These are phyloP conservation scores for Euphorbia celastroides DNA, from an alignment of 441 rosid genomes.

Conservation along the genomic window DNA sequence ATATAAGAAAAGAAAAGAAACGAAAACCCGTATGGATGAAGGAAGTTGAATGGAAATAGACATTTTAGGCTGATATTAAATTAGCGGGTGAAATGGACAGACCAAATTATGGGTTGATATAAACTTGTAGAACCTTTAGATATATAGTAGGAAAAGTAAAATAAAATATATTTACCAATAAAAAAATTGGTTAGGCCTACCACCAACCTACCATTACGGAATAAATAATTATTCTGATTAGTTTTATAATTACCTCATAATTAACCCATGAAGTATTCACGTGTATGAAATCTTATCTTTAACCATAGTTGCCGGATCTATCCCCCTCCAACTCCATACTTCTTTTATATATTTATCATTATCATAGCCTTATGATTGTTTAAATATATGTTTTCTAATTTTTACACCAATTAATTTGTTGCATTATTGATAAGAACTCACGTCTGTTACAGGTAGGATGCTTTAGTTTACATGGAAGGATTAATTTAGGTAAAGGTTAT, in stretches of 20 bases:
- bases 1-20: too few species aligned
- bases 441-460: too few species aligned
- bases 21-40: not conserved
- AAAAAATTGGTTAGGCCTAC: not conserved
- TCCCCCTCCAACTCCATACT: constrained; percentile 5
- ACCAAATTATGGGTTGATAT: not conserved
- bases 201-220: not conserved
- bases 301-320: constrained; percentile 10
- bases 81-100: not conserved
- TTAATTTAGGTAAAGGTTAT: too few species aligned
- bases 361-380: not conserved
- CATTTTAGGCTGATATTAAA: not conserved
- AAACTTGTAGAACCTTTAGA: not conserved
- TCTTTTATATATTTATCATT: not conserved
- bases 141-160: not conserved
- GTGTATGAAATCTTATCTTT: constrained; percentile 15
- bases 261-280: not conserved
- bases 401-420: too few species aligned
- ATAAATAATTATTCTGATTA: not conserved
- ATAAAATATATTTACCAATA: not conserved
- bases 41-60: not conserved
- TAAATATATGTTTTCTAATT: too few species aligned
- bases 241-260: not conserved
- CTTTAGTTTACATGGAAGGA: too few species aligned
- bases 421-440: too few species aligned